Percentiles rank a stretch among this genome's conserved stretches.
These are phyloP conservation scores for Gynochthodes officinalis DNA, from an alignment of 257 asterid genomes.

Conservation along the genomic window DNA sequence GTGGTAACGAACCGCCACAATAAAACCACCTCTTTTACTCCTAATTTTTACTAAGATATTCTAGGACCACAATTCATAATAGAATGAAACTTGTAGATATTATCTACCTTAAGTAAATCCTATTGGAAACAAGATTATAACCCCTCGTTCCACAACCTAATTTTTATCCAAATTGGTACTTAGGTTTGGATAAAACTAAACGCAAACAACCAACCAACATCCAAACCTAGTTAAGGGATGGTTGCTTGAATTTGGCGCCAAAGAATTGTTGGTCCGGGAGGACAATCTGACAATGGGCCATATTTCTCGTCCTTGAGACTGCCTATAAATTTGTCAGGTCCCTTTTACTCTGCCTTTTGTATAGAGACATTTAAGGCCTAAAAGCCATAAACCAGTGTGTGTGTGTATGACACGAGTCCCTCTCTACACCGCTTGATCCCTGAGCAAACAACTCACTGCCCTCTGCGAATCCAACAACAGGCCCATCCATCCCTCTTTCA, in stretches of 20 bases:
- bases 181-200: no score
- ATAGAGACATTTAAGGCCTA: conserved; percentile 4
- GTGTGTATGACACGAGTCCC: background rate
- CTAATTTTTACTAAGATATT: no score
- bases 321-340: background rate
- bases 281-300: conserved; percentile 13
- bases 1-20: no score
- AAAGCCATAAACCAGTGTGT: background rate
- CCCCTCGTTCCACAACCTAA: background rate
- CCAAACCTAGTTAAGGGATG: background rate
- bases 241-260: background rate
- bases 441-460: background rate
- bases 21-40: no score
- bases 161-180: background rate
- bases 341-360: conserved; percentile 1
- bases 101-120: no score
- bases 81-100: no score
- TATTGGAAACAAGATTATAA: no score
- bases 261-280: background rate
- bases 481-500: background rate
- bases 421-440: background rate
- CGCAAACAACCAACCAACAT: background rate
- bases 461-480: background rate
- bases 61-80: no score
- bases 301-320: background rate